Base-by-base conservation (phyloP, 2,329 filamentous ascomycete genomes). In the Cordyceps tenuipes region DNA sequence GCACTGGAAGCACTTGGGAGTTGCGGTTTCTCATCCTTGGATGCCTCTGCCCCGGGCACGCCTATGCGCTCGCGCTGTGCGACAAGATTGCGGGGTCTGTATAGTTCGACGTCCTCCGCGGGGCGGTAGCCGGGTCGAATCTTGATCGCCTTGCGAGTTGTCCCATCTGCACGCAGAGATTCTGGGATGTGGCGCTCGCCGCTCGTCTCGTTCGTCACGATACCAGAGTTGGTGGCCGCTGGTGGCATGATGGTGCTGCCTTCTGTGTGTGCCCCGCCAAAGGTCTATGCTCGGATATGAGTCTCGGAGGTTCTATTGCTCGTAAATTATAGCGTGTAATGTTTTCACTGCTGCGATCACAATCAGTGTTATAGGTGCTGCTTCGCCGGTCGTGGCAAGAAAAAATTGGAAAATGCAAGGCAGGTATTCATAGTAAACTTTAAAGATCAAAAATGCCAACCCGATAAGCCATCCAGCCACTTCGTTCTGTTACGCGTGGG, bases 81-180 rank as follows among this genome's bases (percentile, higher is more conserved):
- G 71, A 94, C 89, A 54, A 92, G 92, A 1, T 87, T 91, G 61
- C 90, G 87, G 74, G 96, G 97, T 77, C 91, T 95, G 82, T 99
- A 99, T 50, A 96, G 80, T 70, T 97, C 91, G 64, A 97, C 88
- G 74, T 99, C 94, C 76, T 99, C 94, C 0, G 92, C 91, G 1
- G 94, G 95, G 39, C 87, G 86, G 75, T 97, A 99, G 58, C 94
- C 95, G 0, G 94, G 93, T 34, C 91, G 86, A 63, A 99, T 91
- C 69, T 90, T 90, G 71, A 97, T 97, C 69, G 96, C 93, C 70
- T 90, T 95, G 60, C 94, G 86, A n/a, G 90, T 90, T 55, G 88
- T 91, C 61, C 94, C 94, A 71, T 99, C 94, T 26, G 94, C 77
- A 59, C 95, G 88, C 48, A 85, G 78, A 0, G 93, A 97, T 48